A percentile compares a stretch with the other conserved stretches of the same genome.
These are phyloP conservation scores for Naganishia sp. DNA, from an alignment of 1,284 basidiomycete species.

Conservation along the genomic window DNA sequence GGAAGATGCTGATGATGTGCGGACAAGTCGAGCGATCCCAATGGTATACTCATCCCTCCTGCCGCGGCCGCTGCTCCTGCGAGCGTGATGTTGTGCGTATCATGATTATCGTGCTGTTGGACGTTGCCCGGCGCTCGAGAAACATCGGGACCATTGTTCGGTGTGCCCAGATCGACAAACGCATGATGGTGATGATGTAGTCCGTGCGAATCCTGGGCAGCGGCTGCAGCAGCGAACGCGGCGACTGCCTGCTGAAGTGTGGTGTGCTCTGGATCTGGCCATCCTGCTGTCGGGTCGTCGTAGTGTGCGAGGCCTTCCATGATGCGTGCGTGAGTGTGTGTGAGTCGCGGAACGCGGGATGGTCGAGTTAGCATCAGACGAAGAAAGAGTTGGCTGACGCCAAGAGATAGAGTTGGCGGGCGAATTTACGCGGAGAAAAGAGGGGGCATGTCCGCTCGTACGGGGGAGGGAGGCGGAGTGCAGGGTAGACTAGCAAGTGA, in stretches of 20 bases:
- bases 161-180: background rate
- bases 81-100: conserved; percentile 16
- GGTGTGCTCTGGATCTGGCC: conserved; percentile 27
- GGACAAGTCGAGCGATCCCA: conserved; percentile 8
- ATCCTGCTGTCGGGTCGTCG: conserved; percentile 27
- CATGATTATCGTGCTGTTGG: conserved; percentile 6
- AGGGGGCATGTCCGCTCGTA: background rate
- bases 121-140: conserved; percentile 22
- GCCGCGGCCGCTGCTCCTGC: conserved; percentile 22
- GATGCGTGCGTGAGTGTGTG: background rate
- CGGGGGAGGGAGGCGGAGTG: background rate
- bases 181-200: conserved; percentile 18
- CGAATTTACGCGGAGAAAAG: background rate
- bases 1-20: conserved; percentile 10
- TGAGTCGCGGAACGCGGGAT: background rate
- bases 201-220: conserved; percentile 16
- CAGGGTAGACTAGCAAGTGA: no score
- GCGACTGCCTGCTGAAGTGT: conserved; percentile 23
- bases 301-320: conserved; percentile 27
- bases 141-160: conserved; percentile 12
- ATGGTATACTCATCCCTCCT: conserved; percentile 12
- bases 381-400: background rate
- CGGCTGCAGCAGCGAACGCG: conserved; percentile 18
- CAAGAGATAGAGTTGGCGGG: conserved; percentile 24
- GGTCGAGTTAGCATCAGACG: background rate